These are phyloP conservation scores for Chrysoporthe puriensis DNA, from an alignment of 2,329 filamentous ascomycete genomes.

Conservation along the genomic window DNA sequence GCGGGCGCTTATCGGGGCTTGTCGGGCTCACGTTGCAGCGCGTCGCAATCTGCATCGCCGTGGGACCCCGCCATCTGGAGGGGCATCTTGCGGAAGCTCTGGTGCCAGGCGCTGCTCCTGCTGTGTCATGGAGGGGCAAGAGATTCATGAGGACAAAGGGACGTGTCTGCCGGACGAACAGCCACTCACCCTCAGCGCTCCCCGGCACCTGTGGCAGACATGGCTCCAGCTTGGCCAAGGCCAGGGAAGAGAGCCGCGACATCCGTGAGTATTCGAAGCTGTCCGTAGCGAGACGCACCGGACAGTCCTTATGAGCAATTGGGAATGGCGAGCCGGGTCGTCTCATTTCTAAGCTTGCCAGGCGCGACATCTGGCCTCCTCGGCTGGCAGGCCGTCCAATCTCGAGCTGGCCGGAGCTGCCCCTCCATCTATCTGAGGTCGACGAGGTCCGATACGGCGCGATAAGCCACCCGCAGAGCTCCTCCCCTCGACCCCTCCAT, in stretches of 20 bases:
- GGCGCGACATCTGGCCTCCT: slow-evolving; percentile 19
- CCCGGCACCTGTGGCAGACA: not conserved
- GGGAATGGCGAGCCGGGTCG: slow-evolving; percentile 18
- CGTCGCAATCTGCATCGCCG: slow-evolving; percentile 19
- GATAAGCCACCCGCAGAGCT: slow-evolving; percentile 20
- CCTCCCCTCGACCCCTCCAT: slow-evolving; percentile 27
- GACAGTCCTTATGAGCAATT: slow-evolving; percentile 23
- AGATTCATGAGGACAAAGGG: not conserved
- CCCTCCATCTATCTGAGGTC: slow-evolving; percentile 23
- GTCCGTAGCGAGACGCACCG: slow-evolving; percentile 20
- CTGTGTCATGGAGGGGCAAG: slow-evolving; percentile 16
- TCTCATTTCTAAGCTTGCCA: slow-evolving; percentile 10
- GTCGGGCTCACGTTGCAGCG: not conserved
- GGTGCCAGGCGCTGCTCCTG: slow-evolving; percentile 5
- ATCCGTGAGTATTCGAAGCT: not conserved
- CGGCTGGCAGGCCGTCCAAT: slow-evolving; percentile 21
- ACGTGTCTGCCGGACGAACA: not conserved
- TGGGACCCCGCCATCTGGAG: slow-evolving; percentile 27
- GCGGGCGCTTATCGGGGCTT: slow-evolving; percentile 25
- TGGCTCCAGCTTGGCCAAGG: not conserved
- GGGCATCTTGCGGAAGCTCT: slow-evolving; percentile 17
- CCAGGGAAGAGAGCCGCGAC: not conserved
- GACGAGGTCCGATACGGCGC: slow-evolving; percentile 13
- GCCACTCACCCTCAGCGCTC: not conserved
- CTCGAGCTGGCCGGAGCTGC: slow-evolving; percentile 20